Evolutionary conservation across 352 stramenopile species (phyloP).

Genomic region (Globisporangium middletonii): DNA sequence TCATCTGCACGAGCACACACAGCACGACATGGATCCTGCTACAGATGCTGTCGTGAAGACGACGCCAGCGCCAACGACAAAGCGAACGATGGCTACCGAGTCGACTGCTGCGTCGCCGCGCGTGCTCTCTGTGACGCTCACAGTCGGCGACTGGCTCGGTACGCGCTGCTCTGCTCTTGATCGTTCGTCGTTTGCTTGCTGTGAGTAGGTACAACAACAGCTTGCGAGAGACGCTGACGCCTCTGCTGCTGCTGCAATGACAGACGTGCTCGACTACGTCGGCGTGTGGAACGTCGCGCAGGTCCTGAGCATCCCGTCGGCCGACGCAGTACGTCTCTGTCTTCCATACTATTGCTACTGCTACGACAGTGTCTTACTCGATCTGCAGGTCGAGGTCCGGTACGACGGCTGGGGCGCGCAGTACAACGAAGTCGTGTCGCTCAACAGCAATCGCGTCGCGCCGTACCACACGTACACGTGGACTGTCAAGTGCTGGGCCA

Average conservation of each 20-base stretch:
- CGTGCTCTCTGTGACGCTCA: slow-evolving; percentile 8
- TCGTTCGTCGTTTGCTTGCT: not conserved
- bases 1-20: not conserved
- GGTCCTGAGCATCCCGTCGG: slow-evolving; percentile 10
- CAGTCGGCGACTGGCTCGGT: slow-evolving; percentile 12
- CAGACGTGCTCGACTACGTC: slow-evolving; percentile 17
- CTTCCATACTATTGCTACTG: not conserved
- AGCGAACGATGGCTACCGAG: not conserved
- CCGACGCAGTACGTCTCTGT: slow-evolving; percentile 3
- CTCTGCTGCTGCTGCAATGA: not conserved
- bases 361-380: not conserved
- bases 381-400: slow-evolving; percentile 43
- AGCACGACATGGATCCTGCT: not conserved
- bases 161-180: not conserved
- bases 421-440: slow-evolving; percentile 52
- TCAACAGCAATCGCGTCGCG: slow-evolving; percentile 54
- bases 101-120: not conserved
- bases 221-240: not conserved
- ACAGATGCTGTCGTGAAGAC: not conserved
- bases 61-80: not conserved
- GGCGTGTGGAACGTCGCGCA: slow-evolving; percentile 15
- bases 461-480: slow-evolving; percentile 77
- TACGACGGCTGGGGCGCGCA: slow-evolving; percentile 61
- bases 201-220: no score
- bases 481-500: slow-evolving; percentile 76